phyloP scores from a whole-genome alignment of 2,329 filamentous ascomycete genomes.

The Pestalotiopsis sp. region DNA sequence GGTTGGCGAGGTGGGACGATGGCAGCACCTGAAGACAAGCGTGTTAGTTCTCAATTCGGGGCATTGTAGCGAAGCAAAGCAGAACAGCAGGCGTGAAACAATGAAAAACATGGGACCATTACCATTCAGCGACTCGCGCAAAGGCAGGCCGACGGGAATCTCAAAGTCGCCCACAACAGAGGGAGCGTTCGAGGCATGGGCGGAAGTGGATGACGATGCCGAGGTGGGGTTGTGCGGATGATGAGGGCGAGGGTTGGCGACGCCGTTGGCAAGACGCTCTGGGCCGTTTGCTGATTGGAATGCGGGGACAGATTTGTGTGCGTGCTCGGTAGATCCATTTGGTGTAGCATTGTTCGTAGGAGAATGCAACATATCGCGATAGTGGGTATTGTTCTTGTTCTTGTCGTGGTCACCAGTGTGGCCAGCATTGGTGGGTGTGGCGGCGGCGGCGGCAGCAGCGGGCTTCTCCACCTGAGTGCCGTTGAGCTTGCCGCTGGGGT shows the following conservation, averaged over 20 bases:
- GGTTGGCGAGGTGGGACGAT: constrained; percentile 20
- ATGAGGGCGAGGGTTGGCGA: constrained; percentile 14
- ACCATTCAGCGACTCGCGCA: not conserved
- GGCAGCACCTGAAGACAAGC: not conserved
- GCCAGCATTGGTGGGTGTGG: constrained; percentile 3
- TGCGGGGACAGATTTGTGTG: not conserved
- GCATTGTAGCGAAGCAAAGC: not conserved
- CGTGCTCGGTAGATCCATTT: not conserved
- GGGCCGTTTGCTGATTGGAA: not conserved
- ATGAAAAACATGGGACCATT: not conserved
- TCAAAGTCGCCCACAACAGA: constrained; percentile 10
- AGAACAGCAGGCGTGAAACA: not conserved
- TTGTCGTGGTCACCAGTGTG: constrained; percentile 2
- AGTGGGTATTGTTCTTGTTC: constrained; percentile 3
- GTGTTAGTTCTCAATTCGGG: not conserved
- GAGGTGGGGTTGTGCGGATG: not conserved
- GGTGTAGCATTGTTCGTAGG: not conserved
- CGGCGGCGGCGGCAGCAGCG: constrained; percentile 16
- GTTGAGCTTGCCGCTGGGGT: constrained; percentile 25
- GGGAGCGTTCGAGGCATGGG: constrained; percentile 1
- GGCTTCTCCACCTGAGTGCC: constrained; percentile 28
- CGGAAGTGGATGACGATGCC: not conserved
- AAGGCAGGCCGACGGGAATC: not conserved
- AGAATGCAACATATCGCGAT: constrained; percentile 13
- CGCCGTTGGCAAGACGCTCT: constrained; percentile 7